Base-by-base conservation (phyloP, 768 basidiomycete genomes). In the Termitomyces eurrhizus region DNA sequence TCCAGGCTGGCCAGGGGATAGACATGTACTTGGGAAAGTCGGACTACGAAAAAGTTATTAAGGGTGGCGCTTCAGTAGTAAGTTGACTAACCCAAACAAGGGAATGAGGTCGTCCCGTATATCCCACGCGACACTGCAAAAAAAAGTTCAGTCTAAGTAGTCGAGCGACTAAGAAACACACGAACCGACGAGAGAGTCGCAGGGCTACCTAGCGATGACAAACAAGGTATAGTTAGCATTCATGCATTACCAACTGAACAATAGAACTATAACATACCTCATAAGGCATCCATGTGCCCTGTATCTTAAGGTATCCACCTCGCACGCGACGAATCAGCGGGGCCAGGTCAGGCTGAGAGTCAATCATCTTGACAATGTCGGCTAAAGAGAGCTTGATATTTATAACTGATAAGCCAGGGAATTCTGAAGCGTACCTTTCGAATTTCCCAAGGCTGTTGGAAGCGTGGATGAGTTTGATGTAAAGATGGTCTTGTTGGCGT, bases 281-380 rank as follows among this genome's bases (percentile, higher is more conserved):
- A 73, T 90, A 94, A 37, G 92, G 92, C 87, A 94, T 90, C 93
- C 93, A 95, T 24, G 93, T 93, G 36, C 93, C 93, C 69, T 95
- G 93, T 48, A 95, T 93, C 77, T 94, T 93, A 61, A 95, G 83
- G 75, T 92, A 92, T 54, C 92, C 90, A 59, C 91, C 92, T 50
- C 91, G 85, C 36, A 95, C 92, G 61, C 92, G 83, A 59, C 92
- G 87, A 68, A 93, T 86, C 65, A 89, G 84, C 37, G 86, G 80
- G 32, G 90, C 91, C 41, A 95, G 78, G 75, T 93, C 92, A 56
- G 93, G 93, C 66, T 93, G 91, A 3, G 90, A 91, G 76, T 95
- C 93, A 67, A 95, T 85, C 84, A 95, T 93, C 72, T 91, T 92
- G 50, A 94, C 90, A 58, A 95, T 93, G 77, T 95, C 93, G 67